Evolutionary conservation across 441 rosid genomes (phyloP).

Genomic region (Erysimum cheiri): DNA sequence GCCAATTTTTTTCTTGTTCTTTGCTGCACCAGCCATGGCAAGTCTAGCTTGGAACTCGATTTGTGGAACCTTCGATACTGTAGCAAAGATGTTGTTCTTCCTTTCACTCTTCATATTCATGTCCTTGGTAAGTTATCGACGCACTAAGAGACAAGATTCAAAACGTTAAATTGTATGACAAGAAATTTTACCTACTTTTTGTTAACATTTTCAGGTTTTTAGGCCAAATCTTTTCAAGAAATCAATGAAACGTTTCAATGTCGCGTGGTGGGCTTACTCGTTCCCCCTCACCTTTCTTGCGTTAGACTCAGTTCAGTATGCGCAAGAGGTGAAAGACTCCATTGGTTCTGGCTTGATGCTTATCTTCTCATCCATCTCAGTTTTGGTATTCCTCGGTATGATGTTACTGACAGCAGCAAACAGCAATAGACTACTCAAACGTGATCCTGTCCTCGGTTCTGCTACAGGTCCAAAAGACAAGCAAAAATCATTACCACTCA

Average conservation of each 20-base stretch:
- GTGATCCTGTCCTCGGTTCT: slow-evolving; percentile 33
- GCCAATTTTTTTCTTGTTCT: slow-evolving; percentile 68
- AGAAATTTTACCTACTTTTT: not conserved
- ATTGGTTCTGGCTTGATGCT: slow-evolving; percentile 49
- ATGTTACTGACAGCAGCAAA: slow-evolving; percentile 56
- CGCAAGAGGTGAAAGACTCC: slow-evolving; percentile 50
- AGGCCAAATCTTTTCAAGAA: slow-evolving; percentile 68
- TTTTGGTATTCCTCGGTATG: slow-evolving; percentile 54
- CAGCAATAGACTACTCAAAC: slow-evolving; percentile 41
- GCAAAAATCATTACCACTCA: slow-evolving; percentile 8
- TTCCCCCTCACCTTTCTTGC: slow-evolving; percentile 61
- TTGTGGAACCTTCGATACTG: slow-evolving; percentile 54
- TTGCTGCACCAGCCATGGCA: slow-evolving; percentile 68
- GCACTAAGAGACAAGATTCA: not conserved
- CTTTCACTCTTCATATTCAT: slow-evolving; percentile 65
- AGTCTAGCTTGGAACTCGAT: slow-evolving; percentile 74
- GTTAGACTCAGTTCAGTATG: slow-evolving; percentile 56
- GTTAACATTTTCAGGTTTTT: slow-evolving; percentile 49
- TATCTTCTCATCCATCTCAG: slow-evolving; percentile 52
- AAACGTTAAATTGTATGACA: not conserved
- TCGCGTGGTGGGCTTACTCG: slow-evolving; percentile 75
- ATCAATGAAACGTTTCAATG: slow-evolving; percentile 63
- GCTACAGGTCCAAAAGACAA: slow-evolving; percentile 29
- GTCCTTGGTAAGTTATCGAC: slow-evolving; percentile 49
- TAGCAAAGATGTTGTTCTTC: slow-evolving; percentile 72